Evolutionary conservation across 805 yeast genomes (phyloP), one percentile per base, ranked within the genome.

Genomic region (Teunomyces stri): DNA sequence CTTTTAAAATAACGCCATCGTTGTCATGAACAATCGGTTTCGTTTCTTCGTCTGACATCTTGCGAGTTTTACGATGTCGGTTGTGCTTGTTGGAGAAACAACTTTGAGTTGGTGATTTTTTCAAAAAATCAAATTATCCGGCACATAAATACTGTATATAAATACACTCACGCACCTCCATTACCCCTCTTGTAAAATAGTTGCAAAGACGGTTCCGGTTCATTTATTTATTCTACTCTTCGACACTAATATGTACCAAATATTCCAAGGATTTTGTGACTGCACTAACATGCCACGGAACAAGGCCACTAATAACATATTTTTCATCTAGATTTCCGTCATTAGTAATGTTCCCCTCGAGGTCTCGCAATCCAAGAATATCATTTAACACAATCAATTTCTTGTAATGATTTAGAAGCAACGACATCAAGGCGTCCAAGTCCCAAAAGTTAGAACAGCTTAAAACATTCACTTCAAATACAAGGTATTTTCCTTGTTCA

Each of bases 261-360:
- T 75, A 76, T 42, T 75, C 80, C 57, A 87, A 63, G 52, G 80
- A 70, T 55, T 82, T 85, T 27, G 79, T 73, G 9, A 87, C 94
- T 0, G 89, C 82, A 11, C 78, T 64, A 20, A 87, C 75, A 61
- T 87, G 92, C 85, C 90, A 84, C 21, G 95, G 95, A 2, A 82
- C 70, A 33, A 82, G 64, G 0, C 78, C 67, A 1, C 43, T 42
- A 5, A 48, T 52, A 7, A 52, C 51, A 37, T 48, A 57, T 34
- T 41, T 38, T 4, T 35, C 39, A 28, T 45, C 46, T 15, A 20
- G 12, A 25, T 45, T 38, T 12, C 36, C 22, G 3, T 41, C 21
- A 16, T 48, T 38, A 4, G 27, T 33, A 5, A 52, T 44, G 27
- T 47, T 51, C 5, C 57, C 61, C 28, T 61, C 60, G 18, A 56